Percentiles rank a stretch among this genome's conserved stretches.
These are phyloP conservation scores for Aureobasidium sp. DNA, from an alignment of 2,329 filamentous ascomycete genomes.

Conservation along the genomic window DNA sequence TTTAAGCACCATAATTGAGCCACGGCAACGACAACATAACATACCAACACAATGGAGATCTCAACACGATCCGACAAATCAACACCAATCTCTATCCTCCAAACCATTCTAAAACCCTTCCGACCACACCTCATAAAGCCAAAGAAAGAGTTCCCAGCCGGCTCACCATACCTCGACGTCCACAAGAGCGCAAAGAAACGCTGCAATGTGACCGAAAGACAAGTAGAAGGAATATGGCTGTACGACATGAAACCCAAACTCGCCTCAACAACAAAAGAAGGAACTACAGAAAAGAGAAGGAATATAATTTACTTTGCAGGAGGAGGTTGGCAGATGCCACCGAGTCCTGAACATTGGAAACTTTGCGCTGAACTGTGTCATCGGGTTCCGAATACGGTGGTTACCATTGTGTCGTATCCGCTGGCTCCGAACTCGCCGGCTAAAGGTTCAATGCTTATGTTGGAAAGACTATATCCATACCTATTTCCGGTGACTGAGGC, in stretches of 20 bases:
- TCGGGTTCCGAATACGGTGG: conserved; percentile 31
- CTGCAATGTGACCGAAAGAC: conserved; percentile 32
- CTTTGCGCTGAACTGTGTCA: conserved; percentile 39
- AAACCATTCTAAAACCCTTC: conserved; percentile 31
- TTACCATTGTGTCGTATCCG: conserved; percentile 45
- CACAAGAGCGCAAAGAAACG: conserved; percentile 25
- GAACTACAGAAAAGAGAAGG: conserved; percentile 15
- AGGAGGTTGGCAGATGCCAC: conserved; percentile 47
- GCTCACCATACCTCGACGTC: conserved; percentile 32
- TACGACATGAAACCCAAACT: conserved; percentile 33
- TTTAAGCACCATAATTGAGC: too few relatives aligned
- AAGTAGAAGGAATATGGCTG: conserved; percentile 35
- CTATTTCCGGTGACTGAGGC: conserved; percentile 33
- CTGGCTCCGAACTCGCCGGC: conserved; percentile 47
- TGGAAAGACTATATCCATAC: conserved; percentile 37
- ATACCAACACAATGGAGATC: background rate
- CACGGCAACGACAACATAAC: background rate
- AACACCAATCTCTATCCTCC: conserved; percentile 27
- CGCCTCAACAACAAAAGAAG: conserved; percentile 7
- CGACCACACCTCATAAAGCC: conserved; percentile 28
- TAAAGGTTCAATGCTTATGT: conserved; percentile 37
- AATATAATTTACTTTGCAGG: conserved; percentile 48
- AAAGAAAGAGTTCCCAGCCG: conserved; percentile 25
- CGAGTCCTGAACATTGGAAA: conserved; percentile 45
- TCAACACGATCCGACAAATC: conserved; percentile 26